These are phyloP conservation scores for Fusarium napiforme DNA, from an alignment of 2,329 filamentous ascomycete species.

Conservation along the genomic window DNA sequence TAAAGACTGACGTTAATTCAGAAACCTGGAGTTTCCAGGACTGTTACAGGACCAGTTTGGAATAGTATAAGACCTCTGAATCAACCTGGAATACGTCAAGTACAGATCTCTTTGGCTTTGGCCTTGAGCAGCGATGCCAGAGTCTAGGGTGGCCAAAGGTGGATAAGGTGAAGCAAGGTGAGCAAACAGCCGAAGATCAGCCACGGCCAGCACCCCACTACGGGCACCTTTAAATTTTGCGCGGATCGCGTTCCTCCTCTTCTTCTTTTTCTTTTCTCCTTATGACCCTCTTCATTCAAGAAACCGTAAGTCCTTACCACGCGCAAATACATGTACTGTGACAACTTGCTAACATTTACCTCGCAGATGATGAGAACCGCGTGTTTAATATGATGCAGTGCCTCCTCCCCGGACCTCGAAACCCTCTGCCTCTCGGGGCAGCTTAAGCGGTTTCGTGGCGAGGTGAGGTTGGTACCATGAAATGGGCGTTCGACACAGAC, in stretches of 20 bases:
- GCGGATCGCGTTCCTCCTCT: conserved; percentile 42
- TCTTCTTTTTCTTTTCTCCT: conserved; percentile 63
- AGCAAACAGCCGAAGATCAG: conserved; percentile 42
- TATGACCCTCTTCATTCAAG: conserved; percentile 99
- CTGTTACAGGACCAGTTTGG: neutral
- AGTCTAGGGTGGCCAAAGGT: neutral
- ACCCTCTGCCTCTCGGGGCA: conserved; percentile 80
- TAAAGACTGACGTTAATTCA: too few species aligned
- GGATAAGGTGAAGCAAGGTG: neutral
- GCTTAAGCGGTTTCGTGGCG: conserved; percentile 87
- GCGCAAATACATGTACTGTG: neutral
- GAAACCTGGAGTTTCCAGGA: neutral
- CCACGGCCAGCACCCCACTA: conserved; percentile 41
- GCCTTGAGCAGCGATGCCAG: neutral
- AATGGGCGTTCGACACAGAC: conserved; percentile 98
- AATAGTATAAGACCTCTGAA: neutral
- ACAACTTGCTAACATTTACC: conserved; percentile 45
- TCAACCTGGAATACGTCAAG: too few species aligned
- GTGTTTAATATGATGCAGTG: conserved; percentile 90
- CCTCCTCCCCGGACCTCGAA: conserved; percentile 72
- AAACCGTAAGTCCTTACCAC: conserved; percentile 75
- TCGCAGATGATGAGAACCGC: conserved; percentile 98
- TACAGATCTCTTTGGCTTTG: neutral
- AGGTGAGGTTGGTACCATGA: conserved; percentile 80
- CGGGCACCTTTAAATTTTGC: conserved; percentile 51